Percentiles rank a stretch among this genome's conserved stretches.
Evolutionary conservation across 2,329 filamentous ascomycete genomes (phyloP).

Genomic region (Pyrenophora tritici-repentis): DNA sequence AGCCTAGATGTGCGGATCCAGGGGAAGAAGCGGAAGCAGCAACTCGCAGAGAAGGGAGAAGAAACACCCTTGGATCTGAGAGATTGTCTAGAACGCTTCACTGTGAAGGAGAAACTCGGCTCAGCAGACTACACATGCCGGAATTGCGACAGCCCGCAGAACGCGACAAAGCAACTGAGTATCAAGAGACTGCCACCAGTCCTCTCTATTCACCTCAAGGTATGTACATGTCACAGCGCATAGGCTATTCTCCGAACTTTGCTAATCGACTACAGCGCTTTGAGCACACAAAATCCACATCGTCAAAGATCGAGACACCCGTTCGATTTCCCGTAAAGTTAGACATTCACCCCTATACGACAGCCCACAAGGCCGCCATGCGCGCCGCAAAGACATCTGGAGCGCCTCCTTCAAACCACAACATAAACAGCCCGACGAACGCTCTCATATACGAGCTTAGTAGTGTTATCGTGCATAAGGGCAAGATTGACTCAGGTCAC

Average conservation of each 20-base stretch:
- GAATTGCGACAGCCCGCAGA: constrained; percentile 74
- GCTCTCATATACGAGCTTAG: constrained; percentile 81
- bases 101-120: constrained; percentile 74
- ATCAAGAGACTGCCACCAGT: constrained; percentile 88
- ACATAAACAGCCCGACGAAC: constrained; percentile 49
- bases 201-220: constrained; percentile 90
- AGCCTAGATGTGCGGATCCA: constrained; percentile 82
- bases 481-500: constrained; percentile 89
- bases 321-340: constrained; percentile 85
- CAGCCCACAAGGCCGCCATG: constrained; percentile 54
- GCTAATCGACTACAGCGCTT: constrained; percentile 58
- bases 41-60: constrained; percentile 36
- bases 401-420: constrained; percentile 34
- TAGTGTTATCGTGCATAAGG: constrained; percentile 90
- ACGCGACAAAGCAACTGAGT: constrained; percentile 81
- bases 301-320: constrained; percentile 85
- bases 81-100: constrained; percentile 83
- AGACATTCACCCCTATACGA: constrained; percentile 90
- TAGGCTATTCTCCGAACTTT: no score
- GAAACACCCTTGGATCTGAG: constrained; percentile 48
- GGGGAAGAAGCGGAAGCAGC: constrained; percentile 67
- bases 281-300: constrained; percentile 74
- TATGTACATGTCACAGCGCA: constrained; percentile 44
- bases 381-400: constrained; percentile 46
- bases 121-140: constrained; percentile 84